These are phyloP conservation scores for Camelina laxa DNA, from an alignment of 345 rosid genomes.

Conservation along the genomic window DNA sequence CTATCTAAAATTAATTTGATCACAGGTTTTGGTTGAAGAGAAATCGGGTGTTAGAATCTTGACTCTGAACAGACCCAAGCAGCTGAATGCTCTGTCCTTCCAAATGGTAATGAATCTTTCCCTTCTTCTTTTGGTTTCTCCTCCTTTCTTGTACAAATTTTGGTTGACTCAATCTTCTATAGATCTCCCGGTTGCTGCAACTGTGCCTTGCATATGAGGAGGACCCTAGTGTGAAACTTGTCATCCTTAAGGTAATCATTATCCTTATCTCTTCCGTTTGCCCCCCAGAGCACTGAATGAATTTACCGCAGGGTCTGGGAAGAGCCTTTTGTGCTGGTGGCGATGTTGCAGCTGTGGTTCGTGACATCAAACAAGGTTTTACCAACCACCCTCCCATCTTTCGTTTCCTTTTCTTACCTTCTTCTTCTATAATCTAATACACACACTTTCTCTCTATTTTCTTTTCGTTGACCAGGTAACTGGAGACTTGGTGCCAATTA, in stretches of 20 bases:
- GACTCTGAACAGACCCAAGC: constrained; percentile 73
- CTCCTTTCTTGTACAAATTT: not conserved
- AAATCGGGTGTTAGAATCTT: constrained; percentile 55
- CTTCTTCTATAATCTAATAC: not conserved
- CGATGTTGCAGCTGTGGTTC: constrained; percentile 74
- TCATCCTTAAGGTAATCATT: constrained; percentile 71
- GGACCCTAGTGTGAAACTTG: constrained; percentile 62
- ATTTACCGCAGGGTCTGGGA: constrained; percentile 61
- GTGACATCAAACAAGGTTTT: constrained; percentile 52
- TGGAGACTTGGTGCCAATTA: constrained; percentile 63
- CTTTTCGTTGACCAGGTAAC: constrained; percentile 49
- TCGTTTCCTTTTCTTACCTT: constrained; percentile 2
- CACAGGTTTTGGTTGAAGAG: constrained; percentile 70
- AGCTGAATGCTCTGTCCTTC: constrained; percentile 69
- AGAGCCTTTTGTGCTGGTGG: constrained; percentile 85
- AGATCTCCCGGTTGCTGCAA: constrained; percentile 65
- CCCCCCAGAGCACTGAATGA: not conserved
- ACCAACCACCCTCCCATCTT: not conserved
- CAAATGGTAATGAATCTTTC: constrained; percentile 53
- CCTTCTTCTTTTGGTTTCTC: not conserved
- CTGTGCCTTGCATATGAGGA: constrained; percentile 65
- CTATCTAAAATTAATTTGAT: constrained; percentile 27
- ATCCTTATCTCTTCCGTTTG: constrained; percentile 2
- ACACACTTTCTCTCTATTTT: not conserved
- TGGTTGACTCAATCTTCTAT: constrained; percentile 6